These are phyloP conservation scores for Globisporangium nunn DNA, from an alignment of 352 stramenopile genomes.

Conservation along the genomic window DNA sequence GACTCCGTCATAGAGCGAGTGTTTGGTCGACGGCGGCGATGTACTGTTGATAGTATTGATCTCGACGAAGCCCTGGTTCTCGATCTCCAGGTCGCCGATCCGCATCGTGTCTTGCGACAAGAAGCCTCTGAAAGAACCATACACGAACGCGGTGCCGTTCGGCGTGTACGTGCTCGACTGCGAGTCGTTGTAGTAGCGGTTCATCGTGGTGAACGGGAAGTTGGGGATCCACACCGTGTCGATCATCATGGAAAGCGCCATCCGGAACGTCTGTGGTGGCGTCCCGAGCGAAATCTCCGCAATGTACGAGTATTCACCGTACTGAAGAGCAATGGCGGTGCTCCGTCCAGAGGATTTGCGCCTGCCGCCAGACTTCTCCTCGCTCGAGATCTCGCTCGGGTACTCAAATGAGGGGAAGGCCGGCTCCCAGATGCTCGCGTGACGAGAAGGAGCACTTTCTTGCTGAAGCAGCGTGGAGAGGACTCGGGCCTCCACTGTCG, in stretches of 20 bases:
- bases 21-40: not conserved
- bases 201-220: not conserved
- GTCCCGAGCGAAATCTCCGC: conserved; percentile 5
- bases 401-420: too few relatives aligned
- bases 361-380: too few relatives aligned
- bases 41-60: not conserved
- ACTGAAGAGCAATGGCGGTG: not conserved
- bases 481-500: too few relatives aligned
- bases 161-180: conserved; percentile 7
- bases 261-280: conserved; percentile 3
- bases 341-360: not conserved
- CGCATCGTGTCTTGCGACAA: conserved; percentile 5
- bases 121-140: conserved; percentile 2
- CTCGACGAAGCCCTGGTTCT: conserved; percentile 4
- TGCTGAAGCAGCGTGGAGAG: too few relatives aligned
- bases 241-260: not conserved
- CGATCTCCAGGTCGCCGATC: not conserved
- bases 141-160: conserved; percentile 3
- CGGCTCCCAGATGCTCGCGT: too few relatives aligned
- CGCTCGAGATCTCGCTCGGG: too few relatives aligned
- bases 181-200: conserved; percentile 10
- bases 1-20: not conserved
- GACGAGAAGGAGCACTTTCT: too few relatives aligned
- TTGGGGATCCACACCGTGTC: conserved; percentile 1
- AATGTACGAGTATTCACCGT: not conserved